Evolutionary conservation across 1,284 basidiomycete genomes (phyloP), one percentile per base, ranked within the genome.

Genomic region (Pterula multifida): DNA sequence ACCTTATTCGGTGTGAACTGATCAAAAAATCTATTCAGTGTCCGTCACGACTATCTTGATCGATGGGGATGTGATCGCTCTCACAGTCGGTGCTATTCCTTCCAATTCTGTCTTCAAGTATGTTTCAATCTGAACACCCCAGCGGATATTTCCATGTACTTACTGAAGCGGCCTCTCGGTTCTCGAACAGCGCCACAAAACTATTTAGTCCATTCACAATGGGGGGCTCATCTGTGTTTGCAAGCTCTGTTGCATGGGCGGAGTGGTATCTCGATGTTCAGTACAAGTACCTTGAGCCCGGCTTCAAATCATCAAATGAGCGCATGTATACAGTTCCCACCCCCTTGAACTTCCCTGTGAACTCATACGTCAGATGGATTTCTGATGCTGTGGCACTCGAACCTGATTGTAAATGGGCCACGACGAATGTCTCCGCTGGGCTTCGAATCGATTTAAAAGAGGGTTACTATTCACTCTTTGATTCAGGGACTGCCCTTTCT

Each of bases 371-470:
- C 21, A 59, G 60, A 51, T 62, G 62, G 60, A 25, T 64, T 22
- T 55, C 56, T 15, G 60, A 64, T 32, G 58, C 63, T 6, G 52
- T 61, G 1, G 55, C 58, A 39, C 32, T 64, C 26, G 57, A 61
- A 24, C 60, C 60, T 1, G 44, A 22, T 2, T 62, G 60, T 44
- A 55, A 57, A 23, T 62, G 61, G 62, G 53, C 61, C 22, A 50
- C 47, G 6, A 59, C 61, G 11, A 64, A 62, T 42, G 22, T 61
- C 15, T 61, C n/a, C 61, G 1, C 61, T 2, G 19, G 49, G n/a
- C 9, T 24, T 15, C 19, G 28, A 15, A 6, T 28, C 0, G 23
- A 28, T 23, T 23, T 51, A 15, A 4, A 11, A 42, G 48, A 6
- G 23, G 26, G 26, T 32, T 19, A 42, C 19, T 3, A 11, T 13